Evolutionary conservation across 306 rosid species (phyloP).

Genomic region (Pyrus communis): DNA sequence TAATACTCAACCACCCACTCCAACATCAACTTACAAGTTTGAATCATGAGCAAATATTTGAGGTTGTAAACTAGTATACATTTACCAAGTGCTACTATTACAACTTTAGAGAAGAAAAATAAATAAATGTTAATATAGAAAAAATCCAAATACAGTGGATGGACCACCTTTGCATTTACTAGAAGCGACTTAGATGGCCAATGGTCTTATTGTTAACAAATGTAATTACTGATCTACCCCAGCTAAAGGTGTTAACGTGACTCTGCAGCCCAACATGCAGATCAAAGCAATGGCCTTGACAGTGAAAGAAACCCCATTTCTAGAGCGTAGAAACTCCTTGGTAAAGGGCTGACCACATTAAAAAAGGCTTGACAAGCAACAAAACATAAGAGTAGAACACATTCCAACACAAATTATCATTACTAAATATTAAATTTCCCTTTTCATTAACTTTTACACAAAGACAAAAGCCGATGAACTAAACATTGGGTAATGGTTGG

Average conservation of each 20-base stretch:
- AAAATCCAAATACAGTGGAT: not conserved
- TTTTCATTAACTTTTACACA: not conserved
- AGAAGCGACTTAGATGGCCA: not conserved
- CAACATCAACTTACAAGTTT: not conserved
- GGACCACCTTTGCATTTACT: not conserved
- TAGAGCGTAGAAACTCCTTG: not conserved
- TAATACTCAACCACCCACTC: not conserved
- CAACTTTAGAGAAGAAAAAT: not conserved
- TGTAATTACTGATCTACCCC: not conserved
- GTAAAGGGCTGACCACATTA: not conserved
- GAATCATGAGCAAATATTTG: not conserved
- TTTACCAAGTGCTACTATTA: not conserved
- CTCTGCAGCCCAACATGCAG: not conserved
- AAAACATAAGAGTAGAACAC: not conserved
- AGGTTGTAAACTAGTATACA: not conserved
- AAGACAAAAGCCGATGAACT: not conserved
- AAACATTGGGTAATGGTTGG: not conserved
- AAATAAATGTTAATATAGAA: not conserved
- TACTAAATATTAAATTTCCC: not conserved
- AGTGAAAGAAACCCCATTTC: not conserved
- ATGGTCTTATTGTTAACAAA: not conserved
- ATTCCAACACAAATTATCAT: not conserved
- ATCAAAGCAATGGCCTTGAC: not conserved
- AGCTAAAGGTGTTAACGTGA: not conserved
- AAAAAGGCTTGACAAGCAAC: not conserved